Evolutionary conservation across 331 rosid genomes (phyloP).

Genomic region (Acacia concinna): DNA sequence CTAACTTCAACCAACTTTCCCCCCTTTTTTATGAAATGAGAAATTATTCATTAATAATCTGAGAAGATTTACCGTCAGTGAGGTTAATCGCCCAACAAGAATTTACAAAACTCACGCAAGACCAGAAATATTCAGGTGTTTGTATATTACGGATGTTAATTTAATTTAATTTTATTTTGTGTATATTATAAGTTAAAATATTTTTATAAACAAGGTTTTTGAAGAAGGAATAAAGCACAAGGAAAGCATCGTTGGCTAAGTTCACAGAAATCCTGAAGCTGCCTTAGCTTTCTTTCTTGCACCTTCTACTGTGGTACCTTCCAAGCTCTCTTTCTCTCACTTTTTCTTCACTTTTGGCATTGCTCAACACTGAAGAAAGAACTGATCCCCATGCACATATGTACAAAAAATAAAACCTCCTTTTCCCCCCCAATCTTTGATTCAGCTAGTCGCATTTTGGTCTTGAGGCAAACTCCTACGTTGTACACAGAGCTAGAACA

Average conservation of each 20-base stretch:
- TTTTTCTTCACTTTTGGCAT: conserved; percentile 42
- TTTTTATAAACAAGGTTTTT: neutral
- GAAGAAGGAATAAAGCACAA: neutral
- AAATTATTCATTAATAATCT: too few species aligned
- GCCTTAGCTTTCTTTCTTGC: neutral
- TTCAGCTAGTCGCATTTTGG: neutral
- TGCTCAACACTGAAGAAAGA: conserved; percentile 62
- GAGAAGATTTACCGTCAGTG: too few species aligned
- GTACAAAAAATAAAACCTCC: neutral
- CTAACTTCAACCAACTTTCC: too few species aligned
- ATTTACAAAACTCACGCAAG: too few species aligned
- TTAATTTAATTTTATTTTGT: too few species aligned
- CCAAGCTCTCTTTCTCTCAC: conserved; percentile 21
- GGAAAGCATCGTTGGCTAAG: neutral
- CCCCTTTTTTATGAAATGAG: too few species aligned
- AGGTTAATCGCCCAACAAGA: too few species aligned
- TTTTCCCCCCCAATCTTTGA: neutral
- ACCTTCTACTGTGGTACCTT: neutral
- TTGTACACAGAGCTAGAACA: neutral
- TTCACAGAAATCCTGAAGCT: neutral
- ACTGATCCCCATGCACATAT: conserved; percentile 31
- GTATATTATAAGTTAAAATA: neutral
- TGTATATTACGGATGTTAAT: too few species aligned
- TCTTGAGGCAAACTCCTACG: neutral
- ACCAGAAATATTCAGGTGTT: too few species aligned